Percentiles rank a stretch among this genome's conserved stretches.
Conservation (phyloP, 768 basidiomycete species). For the Clavulina sp. region DNA sequence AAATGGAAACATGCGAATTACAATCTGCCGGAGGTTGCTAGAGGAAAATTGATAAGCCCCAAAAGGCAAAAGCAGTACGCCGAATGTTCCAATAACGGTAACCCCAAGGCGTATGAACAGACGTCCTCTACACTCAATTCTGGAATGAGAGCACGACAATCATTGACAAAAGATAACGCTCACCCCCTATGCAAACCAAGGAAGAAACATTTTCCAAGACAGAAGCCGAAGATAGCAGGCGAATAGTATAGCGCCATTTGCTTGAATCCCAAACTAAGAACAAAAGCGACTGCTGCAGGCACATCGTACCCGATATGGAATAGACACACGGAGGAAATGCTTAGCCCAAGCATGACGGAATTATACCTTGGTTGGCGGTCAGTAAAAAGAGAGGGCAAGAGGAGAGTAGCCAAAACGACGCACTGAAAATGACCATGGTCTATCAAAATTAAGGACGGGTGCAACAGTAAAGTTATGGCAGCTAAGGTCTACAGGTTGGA, state of each 20-base stretch:
- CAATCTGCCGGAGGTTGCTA: constrained; percentile 43
- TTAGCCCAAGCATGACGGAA: constrained; percentile 78
- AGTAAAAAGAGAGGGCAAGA: background rate
- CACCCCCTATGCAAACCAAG: constrained; percentile 28
- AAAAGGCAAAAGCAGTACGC: constrained; percentile 62
- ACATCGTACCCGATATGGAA: constrained; percentile 56
- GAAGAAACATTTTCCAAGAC: constrained; percentile 77
- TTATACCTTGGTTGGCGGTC: constrained; percentile 36
- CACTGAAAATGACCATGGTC: constrained; percentile 87
- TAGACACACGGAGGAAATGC: constrained; percentile 47
- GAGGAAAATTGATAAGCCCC: constrained; percentile 42
- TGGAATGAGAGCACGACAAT: background rate
- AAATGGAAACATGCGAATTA: constrained; percentile 85
- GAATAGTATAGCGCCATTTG: constrained; percentile 95
- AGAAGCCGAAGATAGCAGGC: constrained; percentile 78
- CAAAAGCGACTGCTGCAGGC: constrained; percentile 61
- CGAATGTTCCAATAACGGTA: constrained; percentile 44
- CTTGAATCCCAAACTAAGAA: constrained; percentile 78
- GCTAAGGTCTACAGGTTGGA: constrained; percentile 34
- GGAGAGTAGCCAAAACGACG: constrained; percentile 3
- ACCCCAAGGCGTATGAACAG: constrained; percentile 52
- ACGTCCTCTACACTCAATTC: constrained; percentile 19
- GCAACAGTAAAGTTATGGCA: constrained; percentile 53
- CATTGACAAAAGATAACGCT: background rate
- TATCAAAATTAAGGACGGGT: constrained; percentile 67